These are phyloP conservation scores for Torulaspora globosa DNA, from an alignment of 1,139 yeast genomes.

Conservation along the genomic window DNA sequence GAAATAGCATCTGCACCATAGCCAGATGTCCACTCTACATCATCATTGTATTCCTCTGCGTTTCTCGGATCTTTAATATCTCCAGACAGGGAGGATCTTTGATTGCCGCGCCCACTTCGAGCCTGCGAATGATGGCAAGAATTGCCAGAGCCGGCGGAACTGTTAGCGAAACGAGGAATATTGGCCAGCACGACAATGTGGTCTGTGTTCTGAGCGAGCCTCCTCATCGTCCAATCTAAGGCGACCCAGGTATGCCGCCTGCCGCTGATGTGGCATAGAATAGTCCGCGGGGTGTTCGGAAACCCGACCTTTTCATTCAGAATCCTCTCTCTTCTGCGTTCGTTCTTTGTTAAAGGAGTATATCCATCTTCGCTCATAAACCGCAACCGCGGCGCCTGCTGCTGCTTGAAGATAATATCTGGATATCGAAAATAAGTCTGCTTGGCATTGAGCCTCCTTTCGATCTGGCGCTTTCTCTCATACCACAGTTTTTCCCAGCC, in stretches of 20 bases:
- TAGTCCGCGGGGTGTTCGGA: slow-evolving; percentile 45
- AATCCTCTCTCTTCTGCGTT: slow-evolving; percentile 25
- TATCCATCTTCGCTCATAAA: slow-evolving; percentile 22
- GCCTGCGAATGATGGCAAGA: slow-evolving; percentile 20
- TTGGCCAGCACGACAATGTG: slow-evolving; percentile 53
- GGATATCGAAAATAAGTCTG: slow-evolving; percentile 23
- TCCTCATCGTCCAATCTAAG: slow-evolving; percentile 59
- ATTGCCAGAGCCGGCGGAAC: slow-evolving; percentile 9
- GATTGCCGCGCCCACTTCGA: slow-evolving; percentile 17
- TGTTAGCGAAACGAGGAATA: slow-evolving; percentile 32
- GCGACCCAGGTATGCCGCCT: slow-evolving; percentile 78
- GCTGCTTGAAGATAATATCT: slow-evolving; percentile 21
- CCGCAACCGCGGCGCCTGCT: slow-evolving; percentile 5
- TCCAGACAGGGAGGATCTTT: slow-evolving; percentile 39
- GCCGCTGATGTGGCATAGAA: slow-evolving; percentile 64
- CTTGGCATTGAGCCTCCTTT: slow-evolving; percentile 17
- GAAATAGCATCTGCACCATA: slow-evolving; percentile 27
- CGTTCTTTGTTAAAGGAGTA: slow-evolving; percentile 27
- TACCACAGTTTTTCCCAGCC: slow-evolving; percentile 29
- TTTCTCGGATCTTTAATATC: slow-evolving; percentile 17
- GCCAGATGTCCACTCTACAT: slow-evolving; percentile 33
- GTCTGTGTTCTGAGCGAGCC: slow-evolving; percentile 58
- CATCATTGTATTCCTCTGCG: slow-evolving; percentile 32
- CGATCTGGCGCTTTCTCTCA: slow-evolving; percentile 18
- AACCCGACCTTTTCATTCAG: slow-evolving; percentile 24